Evolutionary conservation across 805 yeast genomes (phyloP).

Genomic region (Metschnikowia chrysomelidarum): DNA sequence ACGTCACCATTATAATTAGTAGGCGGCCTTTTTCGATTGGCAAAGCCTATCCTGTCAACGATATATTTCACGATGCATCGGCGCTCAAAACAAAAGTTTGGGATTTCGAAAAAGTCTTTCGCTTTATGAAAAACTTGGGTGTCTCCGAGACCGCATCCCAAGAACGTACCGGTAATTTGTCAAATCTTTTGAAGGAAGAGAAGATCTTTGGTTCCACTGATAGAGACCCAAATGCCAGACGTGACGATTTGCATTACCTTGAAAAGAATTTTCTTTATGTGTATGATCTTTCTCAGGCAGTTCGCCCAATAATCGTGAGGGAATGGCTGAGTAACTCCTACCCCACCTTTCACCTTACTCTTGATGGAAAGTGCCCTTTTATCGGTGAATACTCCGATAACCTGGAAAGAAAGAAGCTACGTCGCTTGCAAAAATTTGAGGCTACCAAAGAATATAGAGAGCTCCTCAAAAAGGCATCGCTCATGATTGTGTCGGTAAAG

Average conservation of each 20-base stretch:
- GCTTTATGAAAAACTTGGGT: conserved; percentile 69
- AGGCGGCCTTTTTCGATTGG: conserved; percentile 48
- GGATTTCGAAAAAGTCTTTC: conserved; percentile 79
- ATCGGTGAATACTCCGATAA: conserved; percentile 53
- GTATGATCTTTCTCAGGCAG: conserved; percentile 74
- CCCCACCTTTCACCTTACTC: conserved; percentile 60
- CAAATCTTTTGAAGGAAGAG: conserved; percentile 74
- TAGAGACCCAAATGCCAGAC: conserved; percentile 78
- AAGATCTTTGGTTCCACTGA: conserved; percentile 84
- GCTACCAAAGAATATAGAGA: conserved; percentile 43
- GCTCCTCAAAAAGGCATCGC: conserved; percentile 33
- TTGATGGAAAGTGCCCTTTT: conserved; percentile 82
- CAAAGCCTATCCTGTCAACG: conserved; percentile 47
- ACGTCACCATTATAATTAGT: conserved; percentile 73
- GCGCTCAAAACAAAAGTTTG: conserved; percentile 73
- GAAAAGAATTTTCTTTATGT: conserved; percentile 68
- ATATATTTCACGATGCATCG: conserved; percentile 64
- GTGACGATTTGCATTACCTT: conserved; percentile 84
- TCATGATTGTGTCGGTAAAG: conserved; percentile 28
- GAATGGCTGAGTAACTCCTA: conserved; percentile 64
- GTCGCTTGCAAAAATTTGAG: conserved; percentile 39
- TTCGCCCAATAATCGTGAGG: conserved; percentile 75
- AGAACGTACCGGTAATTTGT: conserved; percentile 23
- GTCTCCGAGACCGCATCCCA: conserved; percentile 21
- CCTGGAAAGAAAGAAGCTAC: conserved; percentile 38